Base-by-base conservation (phyloP, 2,329 filamentous ascomycete genomes). In the Trichoderma citrinoviride region DNA sequence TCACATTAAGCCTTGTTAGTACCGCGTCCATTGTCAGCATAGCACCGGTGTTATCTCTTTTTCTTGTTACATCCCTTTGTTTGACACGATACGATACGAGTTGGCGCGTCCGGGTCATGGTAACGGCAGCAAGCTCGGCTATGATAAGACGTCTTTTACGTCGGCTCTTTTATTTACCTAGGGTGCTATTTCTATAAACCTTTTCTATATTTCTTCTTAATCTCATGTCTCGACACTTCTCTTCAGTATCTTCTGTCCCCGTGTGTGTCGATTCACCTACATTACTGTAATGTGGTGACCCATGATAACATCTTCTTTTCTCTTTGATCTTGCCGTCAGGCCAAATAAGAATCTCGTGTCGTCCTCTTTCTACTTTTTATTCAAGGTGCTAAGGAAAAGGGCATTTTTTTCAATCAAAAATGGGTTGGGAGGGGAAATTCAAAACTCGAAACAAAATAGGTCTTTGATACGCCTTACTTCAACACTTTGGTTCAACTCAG, bases 61-160 rank as follows among this genome's bases (percentile, higher is more conserved):
- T 54, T 40, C 53, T 63, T 37, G 33, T 37, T 5, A 37, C 10
- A 37, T 37, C 12, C 33, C 14, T 12, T 14, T 14, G 33, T n/a
- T 58, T 37, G 55, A 46, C 55, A 49, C 52, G n/a, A 56, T 40
- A n/a, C 19, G 27, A 52, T 47, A 27, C 37, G 49, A 47, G 12
- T 37, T 37, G 67, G 58, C 61, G 65, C 68, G 67, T 64, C 33
- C 65, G 68, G 66, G 62, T 70, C 70, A 70, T 69, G 67, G 64
- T 71, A 64, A 68, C 70, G 41, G 53, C 57, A 63, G 55, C 52
- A 47, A 54, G 53, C 60, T 64, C 50, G 29, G 12, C 23, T 37
- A 49, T 64, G 15, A 43, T 43, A 19, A 14, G 33, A 12, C 33
- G 33, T 37, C 33, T 43, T 37, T 37, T 25, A 64, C 54, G 61